Evolutionary conservation across 805 yeast genomes (phyloP), one percentile per base, ranked within the genome.

Genomic region (Teunomyces lycoperdinae): DNA sequence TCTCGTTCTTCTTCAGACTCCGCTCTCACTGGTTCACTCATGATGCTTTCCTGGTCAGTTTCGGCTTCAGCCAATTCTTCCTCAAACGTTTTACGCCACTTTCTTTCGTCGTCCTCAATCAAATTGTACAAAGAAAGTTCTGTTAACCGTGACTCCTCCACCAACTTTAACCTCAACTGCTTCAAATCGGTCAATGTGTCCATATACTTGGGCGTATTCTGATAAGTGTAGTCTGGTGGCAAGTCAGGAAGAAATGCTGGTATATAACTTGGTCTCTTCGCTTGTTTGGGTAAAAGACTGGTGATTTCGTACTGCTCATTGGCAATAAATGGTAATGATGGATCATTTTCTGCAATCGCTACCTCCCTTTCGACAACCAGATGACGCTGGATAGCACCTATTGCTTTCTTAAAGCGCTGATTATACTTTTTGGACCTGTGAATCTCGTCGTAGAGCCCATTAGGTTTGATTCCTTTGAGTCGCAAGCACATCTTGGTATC

Each of bases 171-270:
- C 52, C 92, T 75, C 46, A 92, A 75, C 48, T 78, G 71, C 53
- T 85, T 80, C 50, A 91, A 88, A 58, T 89, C 92, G 1, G 83
- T 78, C 11, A 83, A 67, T 16, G 84, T 73, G 20, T 80, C 71
- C 47, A 83, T 76, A 61, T 73, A 90, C 52, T 77, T 76, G 0
- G 96, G 86, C 0, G 96, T 87, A 47, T 83, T 79, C 64, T 81
- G 83, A 62, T 86, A 92, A 0, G 98, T 92, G 65, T 91, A 95
- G 58, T 89, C 96, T 0, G 98, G 96, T 1, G 99, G 99, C 27
- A 92, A 74, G 9, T 82, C 81, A 0, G 99, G 99, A 56, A 92
- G 69, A 84, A 90, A 90, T 5, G 69, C 60, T 0, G 95, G 95
- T 6, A 88, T 76, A 50, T 80, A 80, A 4, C 63, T 60, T 1